Percentiles rank a stretch among this genome's conserved stretches.
These are phyloP conservation scores for Tylopilus felleus DNA, from an alignment of 768 basidiomycete species.

Conservation along the genomic window DNA sequence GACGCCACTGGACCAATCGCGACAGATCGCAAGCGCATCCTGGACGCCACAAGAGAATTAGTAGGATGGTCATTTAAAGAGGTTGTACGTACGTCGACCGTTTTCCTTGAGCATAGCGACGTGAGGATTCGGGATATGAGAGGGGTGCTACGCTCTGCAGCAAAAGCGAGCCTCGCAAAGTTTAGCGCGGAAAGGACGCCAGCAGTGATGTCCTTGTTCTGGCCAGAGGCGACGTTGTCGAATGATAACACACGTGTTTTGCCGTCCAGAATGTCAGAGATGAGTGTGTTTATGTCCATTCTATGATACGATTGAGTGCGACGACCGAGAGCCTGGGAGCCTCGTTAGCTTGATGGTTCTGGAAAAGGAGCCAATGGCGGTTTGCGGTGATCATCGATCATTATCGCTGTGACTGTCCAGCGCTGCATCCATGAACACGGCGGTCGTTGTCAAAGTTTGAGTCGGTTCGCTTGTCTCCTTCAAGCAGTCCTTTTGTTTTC, in stretches of 20 bases:
- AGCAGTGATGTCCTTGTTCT: conserved; percentile 32
- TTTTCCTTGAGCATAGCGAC: conserved; percentile 11
- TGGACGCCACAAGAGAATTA: conserved; percentile 19
- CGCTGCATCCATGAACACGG: neutral
- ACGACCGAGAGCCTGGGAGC: too few relatives aligned
- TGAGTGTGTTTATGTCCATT: conserved; percentile 14
- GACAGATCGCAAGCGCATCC: conserved; percentile 51
- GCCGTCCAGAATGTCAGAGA: conserved; percentile 22
- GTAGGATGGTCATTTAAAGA: too few relatives aligned
- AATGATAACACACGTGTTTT: conserved; percentile 40
- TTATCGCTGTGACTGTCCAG: too few relatives aligned
- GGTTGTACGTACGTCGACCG: conserved; percentile 15
- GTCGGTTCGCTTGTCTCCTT: neutral
- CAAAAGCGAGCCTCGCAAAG: conserved; percentile 48
- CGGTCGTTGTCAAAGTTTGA: neutral
- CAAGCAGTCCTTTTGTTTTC: neutral
- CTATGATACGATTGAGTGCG: neutral
- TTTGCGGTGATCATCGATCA: conserved; percentile 2
- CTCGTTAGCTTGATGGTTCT: neutral
- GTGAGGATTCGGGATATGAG: conserved; percentile 11
- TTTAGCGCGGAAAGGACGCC: conserved; percentile 60
- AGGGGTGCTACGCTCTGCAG: neutral
- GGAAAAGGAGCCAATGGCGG: conserved; percentile 2
- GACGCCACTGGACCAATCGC: conserved; percentile 40
- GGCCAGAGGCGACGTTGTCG: conserved; percentile 40